A percentile compares a stretch with the other conserved stretches of the same genome.
These are phyloP conservation scores for Ceratocystiopsis sp. DNA, from an alignment of 2,329 filamentous ascomycete species.

Conservation along the genomic window DNA sequence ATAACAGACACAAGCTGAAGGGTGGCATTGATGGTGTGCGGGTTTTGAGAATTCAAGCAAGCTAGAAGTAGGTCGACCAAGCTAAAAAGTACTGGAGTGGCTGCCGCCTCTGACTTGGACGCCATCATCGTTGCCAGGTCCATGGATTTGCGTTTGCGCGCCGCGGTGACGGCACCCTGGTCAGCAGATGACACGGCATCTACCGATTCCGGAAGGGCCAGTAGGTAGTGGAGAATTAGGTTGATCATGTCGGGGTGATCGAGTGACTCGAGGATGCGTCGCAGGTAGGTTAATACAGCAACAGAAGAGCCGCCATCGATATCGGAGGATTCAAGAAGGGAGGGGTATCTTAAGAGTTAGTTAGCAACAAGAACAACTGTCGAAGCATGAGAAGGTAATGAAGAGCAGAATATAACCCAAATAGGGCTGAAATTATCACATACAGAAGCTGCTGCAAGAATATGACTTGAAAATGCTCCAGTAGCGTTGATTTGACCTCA, in stretches of 20 bases:
- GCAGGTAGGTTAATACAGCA: constrained; percentile 84
- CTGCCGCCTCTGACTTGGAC: constrained; percentile 52
- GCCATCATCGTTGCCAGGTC: constrained; percentile 70
- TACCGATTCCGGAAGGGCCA: constrained; percentile 54
- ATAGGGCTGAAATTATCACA: too few relatives aligned
- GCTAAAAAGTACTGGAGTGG: constrained; percentile 79
- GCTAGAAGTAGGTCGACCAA: constrained; percentile 79
- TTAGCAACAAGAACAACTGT: neutral
- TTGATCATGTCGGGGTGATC: constrained; percentile 91
- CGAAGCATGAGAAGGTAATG: neutral
- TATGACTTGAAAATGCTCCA: constrained; percentile 94
- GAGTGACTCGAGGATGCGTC: constrained; percentile 75
- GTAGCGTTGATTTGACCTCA: constrained; percentile 79
- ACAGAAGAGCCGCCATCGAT: constrained; percentile 93
- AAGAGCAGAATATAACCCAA: constrained; percentile 25
- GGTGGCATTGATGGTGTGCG: constrained; percentile 79
- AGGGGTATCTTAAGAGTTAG: constrained; percentile 69
- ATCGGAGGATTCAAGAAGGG: constrained; percentile 88
- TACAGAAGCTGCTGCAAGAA: constrained; percentile 81
- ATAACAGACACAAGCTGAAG: constrained; percentile 77
- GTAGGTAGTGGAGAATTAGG: constrained; percentile 78
- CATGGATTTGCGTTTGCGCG: constrained; percentile 74
- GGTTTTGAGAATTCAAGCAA: constrained; percentile 66
- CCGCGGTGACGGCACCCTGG: constrained; percentile 41
- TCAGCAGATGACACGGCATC: constrained; percentile 14